Evolutionary conservation across 139 green algal genomes (phyloP).

Genomic region (Picocystis salinarum): DNA sequence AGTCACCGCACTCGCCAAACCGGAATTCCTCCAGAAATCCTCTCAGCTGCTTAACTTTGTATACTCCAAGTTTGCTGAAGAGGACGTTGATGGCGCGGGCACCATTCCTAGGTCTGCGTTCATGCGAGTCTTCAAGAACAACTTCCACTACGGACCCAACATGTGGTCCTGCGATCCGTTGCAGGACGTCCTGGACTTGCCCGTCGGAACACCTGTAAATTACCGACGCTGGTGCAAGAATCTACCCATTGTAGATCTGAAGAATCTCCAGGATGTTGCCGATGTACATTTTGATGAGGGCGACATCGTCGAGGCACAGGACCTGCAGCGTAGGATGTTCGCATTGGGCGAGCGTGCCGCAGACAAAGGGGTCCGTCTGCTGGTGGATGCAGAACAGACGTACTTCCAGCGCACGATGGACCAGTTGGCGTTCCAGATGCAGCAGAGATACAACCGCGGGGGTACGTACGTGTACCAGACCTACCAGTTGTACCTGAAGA

Average conservation of each 20-base stretch:
- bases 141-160: neutral
- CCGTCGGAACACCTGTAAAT: constrained; percentile 38
- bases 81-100: constrained; percentile 30
- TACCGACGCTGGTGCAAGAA: too few relatives aligned
- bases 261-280: constrained; percentile 42
- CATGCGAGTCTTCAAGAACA: constrained; percentile 4
- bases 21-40: constrained; percentile 44
- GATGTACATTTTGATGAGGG: constrained; percentile 28
- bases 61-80: constrained; percentile 38
- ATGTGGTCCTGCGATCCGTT: neutral
- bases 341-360: constrained; percentile 2
- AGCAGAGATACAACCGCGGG: constrained; percentile 43
- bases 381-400: constrained; percentile 74
- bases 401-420: constrained; percentile 81
- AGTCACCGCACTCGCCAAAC: constrained; percentile 66
- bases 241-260: too few relatives aligned
- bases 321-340: constrained; percentile 1
- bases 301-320: constrained; percentile 10
- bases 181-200: constrained; percentile 19
- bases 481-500: constrained; percentile 66
- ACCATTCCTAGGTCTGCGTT: constrained; percentile 25
- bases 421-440: constrained; percentile 41
- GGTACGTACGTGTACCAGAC: constrained; percentile 46
- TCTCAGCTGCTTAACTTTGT: constrained; percentile 24
- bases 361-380: constrained; percentile 30